Conservation (phyloP, 1,139 yeast genomes). For the Neolecta irregularis region DNA sequence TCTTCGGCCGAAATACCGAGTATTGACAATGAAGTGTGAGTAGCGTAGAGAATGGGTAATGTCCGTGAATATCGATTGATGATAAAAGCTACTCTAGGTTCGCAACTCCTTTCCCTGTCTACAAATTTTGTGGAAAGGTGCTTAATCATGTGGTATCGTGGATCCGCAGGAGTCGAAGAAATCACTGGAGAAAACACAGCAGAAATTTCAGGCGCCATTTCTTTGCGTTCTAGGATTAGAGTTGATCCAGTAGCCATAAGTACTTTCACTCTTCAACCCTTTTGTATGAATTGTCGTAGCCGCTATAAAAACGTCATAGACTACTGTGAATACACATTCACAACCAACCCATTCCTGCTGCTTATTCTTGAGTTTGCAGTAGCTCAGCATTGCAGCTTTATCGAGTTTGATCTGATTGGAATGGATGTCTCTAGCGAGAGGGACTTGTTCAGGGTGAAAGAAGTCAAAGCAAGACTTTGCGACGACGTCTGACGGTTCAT, state of each 20-base stretch:
- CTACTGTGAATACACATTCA: constrained; percentile 12
- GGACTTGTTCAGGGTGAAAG: constrained; percentile 11
- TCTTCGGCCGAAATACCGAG: constrained; percentile 9
- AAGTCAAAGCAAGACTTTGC: constrained; percentile 10
- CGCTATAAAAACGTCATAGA: constrained; percentile 13
- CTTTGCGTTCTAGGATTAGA: constrained; percentile 1
- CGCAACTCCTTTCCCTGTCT: constrained; percentile 4
- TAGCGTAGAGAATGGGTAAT: constrained; percentile 14
- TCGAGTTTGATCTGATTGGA: constrained; percentile 7
- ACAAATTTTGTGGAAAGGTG: constrained; percentile 8
- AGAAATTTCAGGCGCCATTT: constrained; percentile 12
- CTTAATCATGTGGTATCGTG: constrained; percentile 8
- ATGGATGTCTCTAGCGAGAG: constrained; percentile 3
- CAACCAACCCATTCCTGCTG: constrained; percentile 10
- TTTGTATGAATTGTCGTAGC: constrained; percentile 10
- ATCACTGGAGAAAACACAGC: too few relatives aligned
- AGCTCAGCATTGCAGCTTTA: constrained; percentile 10
- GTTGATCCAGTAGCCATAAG: neutral
- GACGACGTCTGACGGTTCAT: constrained; percentile 11
- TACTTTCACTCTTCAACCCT: constrained; percentile 8
- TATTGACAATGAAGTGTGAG: constrained; percentile 8
- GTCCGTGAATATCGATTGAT: constrained; percentile 12
- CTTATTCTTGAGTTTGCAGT: constrained; percentile 4
- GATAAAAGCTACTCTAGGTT: constrained; percentile 15
- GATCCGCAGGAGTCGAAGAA: constrained; percentile 5